Percentiles rank a stretch among this genome's conserved stretches.
These are phyloP conservation scores for Akebia trifoliata DNA, from an alignment of 164 flowering plant species.

Conservation along the genomic window DNA sequence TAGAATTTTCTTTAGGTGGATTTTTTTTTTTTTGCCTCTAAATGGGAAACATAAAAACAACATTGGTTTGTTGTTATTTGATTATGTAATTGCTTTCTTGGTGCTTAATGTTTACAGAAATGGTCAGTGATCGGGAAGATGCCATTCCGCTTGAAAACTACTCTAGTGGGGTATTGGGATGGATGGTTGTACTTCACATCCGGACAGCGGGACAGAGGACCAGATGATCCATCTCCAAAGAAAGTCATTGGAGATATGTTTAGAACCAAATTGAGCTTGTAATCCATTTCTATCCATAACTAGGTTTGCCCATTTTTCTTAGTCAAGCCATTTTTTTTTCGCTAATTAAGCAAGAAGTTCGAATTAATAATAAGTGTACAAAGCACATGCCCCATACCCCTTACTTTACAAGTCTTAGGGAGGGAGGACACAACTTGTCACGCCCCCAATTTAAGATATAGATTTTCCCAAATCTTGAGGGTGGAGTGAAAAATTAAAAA, in stretches of 20 bases:
- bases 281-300: constrained; percentile 2
- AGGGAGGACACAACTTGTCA: too few relatives aligned
- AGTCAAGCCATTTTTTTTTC: too few relatives aligned
- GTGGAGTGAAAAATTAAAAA: too few relatives aligned
- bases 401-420: too few relatives aligned
- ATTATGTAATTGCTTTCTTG: neutral
- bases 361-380: too few relatives aligned
- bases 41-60: too few relatives aligned
- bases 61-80: neutral
- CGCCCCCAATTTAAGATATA: too few relatives aligned
- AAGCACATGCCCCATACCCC: too few relatives aligned
- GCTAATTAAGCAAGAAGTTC: too few relatives aligned
- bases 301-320: neutral
- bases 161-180: constrained; percentile 77
- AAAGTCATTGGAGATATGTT: constrained; percentile 72
- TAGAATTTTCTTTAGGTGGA: neutral
- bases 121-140: constrained; percentile 88
- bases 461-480: too few relatives aligned
- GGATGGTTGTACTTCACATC: constrained; percentile 94
- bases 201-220: constrained; percentile 91
- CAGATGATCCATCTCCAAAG: constrained; percentile 72
- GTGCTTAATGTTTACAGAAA: constrained; percentile 39
- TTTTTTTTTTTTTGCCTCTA: too few relatives aligned
- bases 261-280: constrained; percentile 66
- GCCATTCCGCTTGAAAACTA: constrained; percentile 83